Evolutionary conservation across 768 basidiomycete genomes (phyloP).

Genomic region (Tylopilus felleus): DNA sequence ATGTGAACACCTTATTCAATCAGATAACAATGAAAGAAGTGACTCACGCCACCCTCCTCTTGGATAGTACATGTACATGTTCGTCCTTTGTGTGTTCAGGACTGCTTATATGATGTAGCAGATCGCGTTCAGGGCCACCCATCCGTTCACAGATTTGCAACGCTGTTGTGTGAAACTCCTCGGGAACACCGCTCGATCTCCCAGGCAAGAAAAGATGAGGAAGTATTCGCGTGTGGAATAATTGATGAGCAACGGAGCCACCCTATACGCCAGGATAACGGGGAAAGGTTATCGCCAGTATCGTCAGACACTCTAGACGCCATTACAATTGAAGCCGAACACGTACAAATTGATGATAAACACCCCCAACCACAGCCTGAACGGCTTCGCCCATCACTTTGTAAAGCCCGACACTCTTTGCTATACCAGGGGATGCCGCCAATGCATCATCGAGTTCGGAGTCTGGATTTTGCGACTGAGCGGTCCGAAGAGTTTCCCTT

Average conservation of each 20-base stretch:
- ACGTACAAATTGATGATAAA: conserved; percentile 79
- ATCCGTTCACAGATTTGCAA: conserved; percentile 28
- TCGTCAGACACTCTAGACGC: neutral
- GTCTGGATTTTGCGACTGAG: conserved; percentile 16
- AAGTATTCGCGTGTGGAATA: conserved; percentile 36
- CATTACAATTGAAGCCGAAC: conserved; percentile 22
- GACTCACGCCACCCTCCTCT: conserved; percentile 26
- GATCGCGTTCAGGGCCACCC: conserved; percentile 29
- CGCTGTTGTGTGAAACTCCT: conserved; percentile 29
- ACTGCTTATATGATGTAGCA: conserved; percentile 2
- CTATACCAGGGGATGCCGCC: conserved; percentile 33
- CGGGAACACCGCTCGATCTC: conserved; percentile 27
- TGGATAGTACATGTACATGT: conserved; percentile 6
- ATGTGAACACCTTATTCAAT: conserved; percentile 1
- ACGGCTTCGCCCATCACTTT: conserved; percentile 78
- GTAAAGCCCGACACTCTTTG: conserved; percentile 60
- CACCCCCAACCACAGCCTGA: conserved; percentile 70
- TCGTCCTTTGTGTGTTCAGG: conserved; percentile 3
- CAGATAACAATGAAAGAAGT: neutral
- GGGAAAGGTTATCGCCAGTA: conserved; percentile 5
- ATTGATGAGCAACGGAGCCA: conserved; percentile 31
- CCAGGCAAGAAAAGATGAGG: conserved; percentile 30
- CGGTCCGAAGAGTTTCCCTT: conserved; percentile 31
- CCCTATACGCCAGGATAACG: conserved; percentile 16
- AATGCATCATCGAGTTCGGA: conserved; percentile 29